Conservation (phyloP, 768 basidiomycete species). For the Auricularia auricula-judae region DNA sequence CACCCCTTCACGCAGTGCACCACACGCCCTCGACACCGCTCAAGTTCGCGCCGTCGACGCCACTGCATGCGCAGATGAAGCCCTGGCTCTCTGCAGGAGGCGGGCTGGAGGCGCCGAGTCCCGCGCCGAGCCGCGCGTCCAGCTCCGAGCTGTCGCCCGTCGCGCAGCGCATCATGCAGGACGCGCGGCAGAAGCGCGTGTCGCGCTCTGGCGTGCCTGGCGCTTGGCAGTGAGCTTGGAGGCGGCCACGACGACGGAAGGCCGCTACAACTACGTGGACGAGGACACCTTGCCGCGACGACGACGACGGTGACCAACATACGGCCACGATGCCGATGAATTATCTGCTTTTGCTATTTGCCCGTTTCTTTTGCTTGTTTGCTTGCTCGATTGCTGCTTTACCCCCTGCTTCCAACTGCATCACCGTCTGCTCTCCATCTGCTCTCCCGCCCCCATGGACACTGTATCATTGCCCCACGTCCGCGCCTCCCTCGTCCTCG, state of each 20-base stretch:
- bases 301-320: slow-evolving; percentile 18
- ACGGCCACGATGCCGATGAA: slow-evolving; percentile 26
- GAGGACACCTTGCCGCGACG: no score
- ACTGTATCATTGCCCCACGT: no score
- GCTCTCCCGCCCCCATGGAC: no score
- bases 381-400: no score
- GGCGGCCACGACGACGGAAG: no score
- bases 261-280: no score
- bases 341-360: no score
- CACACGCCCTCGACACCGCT: not conserved
- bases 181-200: not conserved
- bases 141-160: slow-evolving; percentile 67
- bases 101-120: not conserved
- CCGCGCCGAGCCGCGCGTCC: slow-evolving; percentile 48
- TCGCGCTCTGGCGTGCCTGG: slow-evolving; percentile 21
- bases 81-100: not conserved
- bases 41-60: not conserved
- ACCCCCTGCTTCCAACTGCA: no score
- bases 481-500: no score
- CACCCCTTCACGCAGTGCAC: no score
- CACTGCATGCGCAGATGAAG: not conserved
- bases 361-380: no score
- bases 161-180: slow-evolving; percentile 51
- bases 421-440: no score
- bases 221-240: slow-evolving; percentile 21